Percentiles rank a stretch among this genome's conserved stretches.
Conservation (phyloP, 176 grass and related monocot species). For the Avena atlantica region DNA sequence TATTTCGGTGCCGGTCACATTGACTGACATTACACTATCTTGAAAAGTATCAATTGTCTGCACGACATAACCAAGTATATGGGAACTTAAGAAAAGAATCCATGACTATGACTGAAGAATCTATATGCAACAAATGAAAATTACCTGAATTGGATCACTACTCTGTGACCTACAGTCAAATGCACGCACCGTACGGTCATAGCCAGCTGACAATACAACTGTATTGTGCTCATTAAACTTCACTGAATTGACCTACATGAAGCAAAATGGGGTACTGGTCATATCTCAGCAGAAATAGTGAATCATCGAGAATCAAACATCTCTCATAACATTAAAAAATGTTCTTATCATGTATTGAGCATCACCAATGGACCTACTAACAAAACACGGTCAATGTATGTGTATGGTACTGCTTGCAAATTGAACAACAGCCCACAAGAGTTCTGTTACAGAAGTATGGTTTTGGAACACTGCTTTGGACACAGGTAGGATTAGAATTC, state of each 20-base stretch:
- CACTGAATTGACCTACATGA: conserved; percentile 80
- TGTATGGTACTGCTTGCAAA: conserved; percentile 1
- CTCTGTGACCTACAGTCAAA: conserved; percentile 97
- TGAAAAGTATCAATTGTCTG: conserved; percentile 96
- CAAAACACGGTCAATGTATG: not conserved
- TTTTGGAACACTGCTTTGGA: conserved; percentile 1
- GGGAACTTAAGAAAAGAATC: not conserved
- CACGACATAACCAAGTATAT: conserved; percentile 9
- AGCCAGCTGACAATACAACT: conserved; percentile 88
- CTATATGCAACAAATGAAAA: conserved; percentile 8
- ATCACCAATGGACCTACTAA: not conserved
- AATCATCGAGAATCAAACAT: conserved; percentile 14
- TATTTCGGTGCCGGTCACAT: conserved; percentile 88
- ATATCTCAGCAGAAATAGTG: conserved; percentile 20
- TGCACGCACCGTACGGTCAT: conserved; percentile 79
- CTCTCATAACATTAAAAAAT: not conserved
- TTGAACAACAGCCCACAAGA: conserved; percentile 11
- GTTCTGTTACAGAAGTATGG: not conserved
- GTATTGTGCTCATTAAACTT: conserved; percentile 90
- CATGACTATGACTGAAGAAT: not conserved
- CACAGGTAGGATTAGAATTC: conserved; percentile 1
- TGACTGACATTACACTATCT: conserved; percentile 96
- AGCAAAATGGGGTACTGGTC: not conserved
- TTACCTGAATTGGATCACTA: conserved; percentile 89
- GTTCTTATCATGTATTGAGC: not conserved